Evolutionary conservation across 371 early-diverging fungal genomes (phyloP).

Genomic region (Rhizomucor pusillus): DNA sequence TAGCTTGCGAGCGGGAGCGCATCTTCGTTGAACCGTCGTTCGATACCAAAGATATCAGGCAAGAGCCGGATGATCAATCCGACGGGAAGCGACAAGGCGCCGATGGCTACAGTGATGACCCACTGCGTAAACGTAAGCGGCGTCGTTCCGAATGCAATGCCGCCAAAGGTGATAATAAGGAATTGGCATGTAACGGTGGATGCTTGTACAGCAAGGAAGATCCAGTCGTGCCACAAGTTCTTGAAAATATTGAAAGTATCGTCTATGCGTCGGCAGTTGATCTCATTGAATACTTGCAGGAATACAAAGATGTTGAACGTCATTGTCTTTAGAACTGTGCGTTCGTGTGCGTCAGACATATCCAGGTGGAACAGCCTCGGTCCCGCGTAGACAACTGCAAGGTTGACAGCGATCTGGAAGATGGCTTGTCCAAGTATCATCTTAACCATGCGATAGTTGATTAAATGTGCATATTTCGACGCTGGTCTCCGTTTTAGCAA

Average conservation of each 20-base stretch:
- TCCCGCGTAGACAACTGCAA: conserved; percentile 60
- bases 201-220: conserved; percentile 74
- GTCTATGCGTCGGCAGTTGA: conserved; percentile 80
- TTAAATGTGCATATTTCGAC: conserved; percentile 74
- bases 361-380: conserved; percentile 60
- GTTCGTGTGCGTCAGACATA: conserved; percentile 26
- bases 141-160: conserved; percentile 82
- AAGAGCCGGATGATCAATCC: conserved; percentile 77
- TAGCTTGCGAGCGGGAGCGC: conserved; percentile 51
- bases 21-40: conserved; percentile 53
- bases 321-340: conserved; percentile 67
- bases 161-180: conserved; percentile 87
- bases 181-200: conserved; percentile 72
- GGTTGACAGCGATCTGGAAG: conserved; percentile 75
- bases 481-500: conserved; percentile 81
- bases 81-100: conserved; percentile 79
- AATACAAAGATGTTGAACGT: conserved; percentile 97
- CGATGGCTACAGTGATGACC: conserved; percentile 73
- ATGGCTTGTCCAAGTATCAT: conserved; percentile 88
- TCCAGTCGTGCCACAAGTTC: conserved; percentile 71
- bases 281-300: conserved; percentile 90
- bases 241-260: conserved; percentile 82
- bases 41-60: conserved; percentile 55
- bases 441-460: conserved; percentile 87
- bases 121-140: conserved; percentile 73